A percentile compares a stretch with the other conserved stretches of the same genome.
Conservation (phyloP, 176 grass and related monocot genomes). For the Metroxylon sagu region DNA sequence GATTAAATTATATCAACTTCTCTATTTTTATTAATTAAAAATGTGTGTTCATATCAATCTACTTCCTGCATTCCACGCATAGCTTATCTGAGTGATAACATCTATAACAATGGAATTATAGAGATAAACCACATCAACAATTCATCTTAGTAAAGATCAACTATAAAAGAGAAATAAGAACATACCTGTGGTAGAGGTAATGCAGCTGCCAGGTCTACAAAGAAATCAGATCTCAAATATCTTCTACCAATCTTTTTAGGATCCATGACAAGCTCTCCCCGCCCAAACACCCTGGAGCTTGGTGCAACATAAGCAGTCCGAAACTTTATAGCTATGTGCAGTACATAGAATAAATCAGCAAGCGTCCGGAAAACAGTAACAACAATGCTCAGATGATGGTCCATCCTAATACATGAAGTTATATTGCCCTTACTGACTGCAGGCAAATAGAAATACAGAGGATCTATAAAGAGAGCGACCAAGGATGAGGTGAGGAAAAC, state of each 20-base stretch:
- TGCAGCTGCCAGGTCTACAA: constrained; percentile 58
- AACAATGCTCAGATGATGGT: constrained; percentile 38
- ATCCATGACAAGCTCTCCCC: constrained; percentile 76
- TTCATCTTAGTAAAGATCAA: not conserved
- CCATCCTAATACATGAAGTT: constrained; percentile 46
- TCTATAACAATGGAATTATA: no score
- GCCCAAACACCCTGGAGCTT: constrained; percentile 69
- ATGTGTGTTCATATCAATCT: no score
- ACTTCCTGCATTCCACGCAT: no score
- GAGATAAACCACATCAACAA: no score
- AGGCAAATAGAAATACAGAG: constrained; percentile 90
- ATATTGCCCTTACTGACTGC: constrained; percentile 15
- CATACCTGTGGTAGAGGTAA: constrained; percentile 90
- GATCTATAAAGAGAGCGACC: constrained; percentile 79
- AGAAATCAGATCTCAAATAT: constrained; percentile 82
- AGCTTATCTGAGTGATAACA: no score
- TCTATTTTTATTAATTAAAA: no score
- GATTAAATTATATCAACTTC: no score
- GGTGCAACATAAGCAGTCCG: constrained; percentile 80
- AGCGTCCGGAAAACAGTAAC: constrained; percentile 64
- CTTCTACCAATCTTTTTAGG: constrained; percentile 67
- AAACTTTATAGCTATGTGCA: constrained; percentile 85
- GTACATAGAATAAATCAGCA: constrained; percentile 65
- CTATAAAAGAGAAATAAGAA: not conserved
- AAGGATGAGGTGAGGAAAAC: constrained; percentile 66